These are phyloP conservation scores for Smittium mucronatum DNA, from an alignment of 371 early-diverging fungal species.

Conservation along the genomic window DNA sequence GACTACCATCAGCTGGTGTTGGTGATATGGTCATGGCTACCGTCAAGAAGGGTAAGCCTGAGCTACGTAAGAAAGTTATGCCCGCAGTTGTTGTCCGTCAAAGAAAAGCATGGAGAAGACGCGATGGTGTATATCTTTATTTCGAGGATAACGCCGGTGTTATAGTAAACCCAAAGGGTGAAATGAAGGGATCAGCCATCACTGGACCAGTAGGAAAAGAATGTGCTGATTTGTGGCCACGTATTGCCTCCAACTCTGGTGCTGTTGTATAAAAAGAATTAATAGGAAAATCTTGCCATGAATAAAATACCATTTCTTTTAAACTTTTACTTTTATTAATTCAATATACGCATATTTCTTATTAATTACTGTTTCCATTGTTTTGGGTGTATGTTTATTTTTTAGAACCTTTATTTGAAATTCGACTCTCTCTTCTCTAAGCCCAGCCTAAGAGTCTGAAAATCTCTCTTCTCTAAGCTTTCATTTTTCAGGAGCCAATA, in stretches of 20 bases:
- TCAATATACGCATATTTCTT: too few relatives aligned
- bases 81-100: slow-evolving; percentile 99
- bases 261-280: slow-evolving; percentile 58
- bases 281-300: background rate
- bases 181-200: slow-evolving; percentile 99
- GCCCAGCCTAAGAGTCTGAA: too few relatives aligned
- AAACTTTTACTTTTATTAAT: too few relatives aligned
- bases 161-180: slow-evolving; percentile 98
- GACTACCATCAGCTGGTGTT: slow-evolving; percentile 97
- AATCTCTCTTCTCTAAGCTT: too few relatives aligned
- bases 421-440: too few relatives aligned
- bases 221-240: slow-evolving; percentile 99
- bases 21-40: slow-evolving; percentile 99
- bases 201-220: slow-evolving; percentile 99
- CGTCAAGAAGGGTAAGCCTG: slow-evolving; percentile 99
- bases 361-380: too few relatives aligned
- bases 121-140: slow-evolving; percentile 98
- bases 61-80: slow-evolving; percentile 99
- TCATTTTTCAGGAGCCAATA: too few relatives aligned
- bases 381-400: too few relatives aligned
- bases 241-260: slow-evolving; percentile 96
- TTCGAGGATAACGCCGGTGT: slow-evolving; percentile 98
- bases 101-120: slow-evolving; percentile 98
- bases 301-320: background rate
- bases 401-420: too few relatives aligned